Evolutionary conservation across 2,329 filamentous ascomycete species (phyloP).

Genomic region (Beauveria caledonica): DNA sequence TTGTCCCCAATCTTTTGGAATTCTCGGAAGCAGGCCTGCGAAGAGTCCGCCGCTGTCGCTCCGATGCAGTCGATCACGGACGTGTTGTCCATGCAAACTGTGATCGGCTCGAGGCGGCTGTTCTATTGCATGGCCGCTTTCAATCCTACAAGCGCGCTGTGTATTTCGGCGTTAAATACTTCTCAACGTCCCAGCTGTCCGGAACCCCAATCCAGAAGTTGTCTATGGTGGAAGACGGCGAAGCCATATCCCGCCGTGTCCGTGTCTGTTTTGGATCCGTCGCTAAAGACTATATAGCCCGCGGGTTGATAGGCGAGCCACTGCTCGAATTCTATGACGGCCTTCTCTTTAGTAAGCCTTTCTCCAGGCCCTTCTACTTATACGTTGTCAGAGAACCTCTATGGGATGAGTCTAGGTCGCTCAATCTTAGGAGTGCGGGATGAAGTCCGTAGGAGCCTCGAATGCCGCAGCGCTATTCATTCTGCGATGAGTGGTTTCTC

Average conservation of each 20-base stretch:
- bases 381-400: conserved; percentile 3
- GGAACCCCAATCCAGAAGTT: neutral
- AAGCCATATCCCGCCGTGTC: conserved; percentile 1
- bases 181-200: neutral
- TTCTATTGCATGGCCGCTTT: neutral
- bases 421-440: neutral
- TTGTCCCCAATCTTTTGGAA: neutral
- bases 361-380: neutral
- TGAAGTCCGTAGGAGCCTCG: neutral
- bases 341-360: neutral
- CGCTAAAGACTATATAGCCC: neutral
- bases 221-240: neutral
- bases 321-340: neutral
- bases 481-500: conserved; percentile 3
- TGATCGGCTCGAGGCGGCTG: neutral
- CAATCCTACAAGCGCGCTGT: neutral
- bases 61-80: neutral
- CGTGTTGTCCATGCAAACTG: neutral
- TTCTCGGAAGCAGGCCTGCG: neutral
- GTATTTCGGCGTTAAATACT: neutral
- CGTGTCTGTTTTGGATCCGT: neutral
- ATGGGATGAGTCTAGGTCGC: neutral
- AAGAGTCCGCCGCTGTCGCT: neutral
- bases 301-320: neutral
- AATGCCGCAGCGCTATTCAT: neutral